Evolutionary conservation across 345 rosid genomes (phyloP).

Genomic region (Kernera saxatilis): DNA sequence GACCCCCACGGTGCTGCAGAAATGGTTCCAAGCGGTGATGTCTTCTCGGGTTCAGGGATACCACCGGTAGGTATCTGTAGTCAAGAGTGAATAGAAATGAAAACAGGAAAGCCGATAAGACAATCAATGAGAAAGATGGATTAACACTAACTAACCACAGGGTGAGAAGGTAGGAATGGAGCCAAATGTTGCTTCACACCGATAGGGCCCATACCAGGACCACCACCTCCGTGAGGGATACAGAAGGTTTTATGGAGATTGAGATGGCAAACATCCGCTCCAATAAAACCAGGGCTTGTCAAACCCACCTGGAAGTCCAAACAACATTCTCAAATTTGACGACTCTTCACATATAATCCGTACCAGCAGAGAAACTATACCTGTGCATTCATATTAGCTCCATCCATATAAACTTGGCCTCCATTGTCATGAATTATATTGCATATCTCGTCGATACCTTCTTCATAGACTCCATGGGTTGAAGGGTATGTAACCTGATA

Average conservation of each 20-base stretch:
- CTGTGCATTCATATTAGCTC: constrained; percentile 99
- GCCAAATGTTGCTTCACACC: constrained; percentile 97
- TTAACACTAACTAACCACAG: constrained; percentile 61
- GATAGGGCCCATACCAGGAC: constrained; percentile 99
- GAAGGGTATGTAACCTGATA: constrained; percentile 74
- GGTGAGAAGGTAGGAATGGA: constrained; percentile 92
- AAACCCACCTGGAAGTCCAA: constrained; percentile 56
- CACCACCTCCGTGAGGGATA: constrained; percentile 98
- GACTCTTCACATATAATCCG: constrained; percentile 17
- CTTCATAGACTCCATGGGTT: constrained; percentile 96
- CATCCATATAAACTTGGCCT: constrained; percentile 99
- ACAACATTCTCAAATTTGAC: constrained; percentile 57
- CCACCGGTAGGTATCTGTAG: constrained; percentile 70
- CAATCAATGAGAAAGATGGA: not conserved
- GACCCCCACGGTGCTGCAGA: constrained; percentile 99
- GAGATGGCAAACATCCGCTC: constrained; percentile 97
- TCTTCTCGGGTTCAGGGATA: constrained; percentile 63
- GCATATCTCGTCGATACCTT: constrained; percentile 89
- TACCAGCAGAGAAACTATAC: constrained; percentile 14
- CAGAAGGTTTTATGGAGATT: constrained; percentile 97
- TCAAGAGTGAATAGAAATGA: not conserved
- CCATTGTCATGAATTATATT: constrained; percentile 90
- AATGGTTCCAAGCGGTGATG: constrained; percentile 77
- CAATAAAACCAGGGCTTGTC: constrained; percentile 94
- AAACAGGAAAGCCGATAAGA: not conserved